Percentiles rank a stretch among this genome's conserved stretches.
These are phyloP conservation scores for Colletotrichum incanum DNA, from an alignment of 2,329 filamentous ascomycete genomes.

Conservation along the genomic window DNA sequence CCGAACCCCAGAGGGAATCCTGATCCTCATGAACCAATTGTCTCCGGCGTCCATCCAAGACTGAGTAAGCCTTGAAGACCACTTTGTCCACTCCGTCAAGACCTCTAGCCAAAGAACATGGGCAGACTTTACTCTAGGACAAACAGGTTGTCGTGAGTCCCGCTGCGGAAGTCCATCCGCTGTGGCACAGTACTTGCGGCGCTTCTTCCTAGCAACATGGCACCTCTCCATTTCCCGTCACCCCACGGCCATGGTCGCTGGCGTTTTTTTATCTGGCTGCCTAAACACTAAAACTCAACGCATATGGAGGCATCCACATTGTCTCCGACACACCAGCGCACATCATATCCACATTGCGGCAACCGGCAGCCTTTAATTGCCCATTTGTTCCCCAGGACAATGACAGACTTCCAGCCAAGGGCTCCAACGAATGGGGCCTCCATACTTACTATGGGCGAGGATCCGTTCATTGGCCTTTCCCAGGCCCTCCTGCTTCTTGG, in stretches of 20 bases:
- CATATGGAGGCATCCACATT: slow-evolving; percentile 24
- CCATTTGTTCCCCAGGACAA: background rate
- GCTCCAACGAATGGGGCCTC: background rate
- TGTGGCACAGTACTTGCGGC: slow-evolving; percentile 8
- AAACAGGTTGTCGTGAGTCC: background rate
- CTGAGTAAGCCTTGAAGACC: background rate
- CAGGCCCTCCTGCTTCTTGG: background rate
- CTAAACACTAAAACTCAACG: slow-evolving; percentile 36
- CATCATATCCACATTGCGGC: slow-evolving; percentile 3
- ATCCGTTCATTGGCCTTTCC: background rate
- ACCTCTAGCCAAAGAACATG: too few species aligned
- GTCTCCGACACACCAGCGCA: slow-evolving; percentile 22
- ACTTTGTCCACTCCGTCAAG: background rate
- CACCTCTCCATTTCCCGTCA: background rate
- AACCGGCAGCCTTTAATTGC: background rate
- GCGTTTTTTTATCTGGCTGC: slow-evolving; percentile 38
- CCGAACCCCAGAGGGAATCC: background rate
- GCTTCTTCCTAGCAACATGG: background rate
- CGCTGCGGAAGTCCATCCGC: slow-evolving; percentile 4
- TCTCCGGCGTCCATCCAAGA: background rate
- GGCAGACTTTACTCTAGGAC: too few species aligned
- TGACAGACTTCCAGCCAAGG: slow-evolving; percentile 14
- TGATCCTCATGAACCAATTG: background rate
- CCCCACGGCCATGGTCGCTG: slow-evolving; percentile 16
- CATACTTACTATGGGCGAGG: background rate